A percentile compares a stretch with the other conserved stretches of the same genome.
These are phyloP conservation scores for Diaporthe sp. DNA, from an alignment of 2,329 filamentous ascomycete genomes.

Conservation along the genomic window DNA sequence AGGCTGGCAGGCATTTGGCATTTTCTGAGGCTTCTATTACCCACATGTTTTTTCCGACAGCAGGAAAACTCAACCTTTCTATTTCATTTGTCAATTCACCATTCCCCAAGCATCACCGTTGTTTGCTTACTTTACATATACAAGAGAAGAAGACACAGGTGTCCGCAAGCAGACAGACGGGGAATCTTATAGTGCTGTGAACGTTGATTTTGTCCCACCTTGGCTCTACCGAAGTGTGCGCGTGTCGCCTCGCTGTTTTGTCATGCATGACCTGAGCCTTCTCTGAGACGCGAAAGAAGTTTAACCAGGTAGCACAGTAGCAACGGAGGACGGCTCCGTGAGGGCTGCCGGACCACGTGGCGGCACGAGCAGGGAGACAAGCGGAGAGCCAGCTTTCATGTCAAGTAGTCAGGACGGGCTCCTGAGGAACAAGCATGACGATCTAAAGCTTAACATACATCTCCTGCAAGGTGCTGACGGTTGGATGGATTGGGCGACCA, in stretches of 20 bases:
- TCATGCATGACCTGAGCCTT: neutral
- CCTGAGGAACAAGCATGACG: neutral
- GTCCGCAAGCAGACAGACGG: constrained; percentile 42
- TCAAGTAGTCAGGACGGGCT: neutral
- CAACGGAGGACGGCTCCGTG: neutral
- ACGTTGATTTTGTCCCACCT: neutral
- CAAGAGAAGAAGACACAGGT: constrained; percentile 31
- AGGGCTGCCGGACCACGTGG: neutral
- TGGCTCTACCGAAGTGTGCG: neutral
- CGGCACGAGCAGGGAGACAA: neutral
- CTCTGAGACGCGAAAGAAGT: neutral
- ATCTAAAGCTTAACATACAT: neutral
- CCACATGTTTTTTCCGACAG: constrained; percentile 20
- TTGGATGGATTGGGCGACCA: neutral
- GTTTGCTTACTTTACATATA: constrained; percentile 44
- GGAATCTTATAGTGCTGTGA: constrained; percentile 34
- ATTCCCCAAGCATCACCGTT: constrained; percentile 29
- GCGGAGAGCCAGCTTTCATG: neutral
- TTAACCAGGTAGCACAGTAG: neutral
- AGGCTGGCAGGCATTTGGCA: constrained; percentile 30
- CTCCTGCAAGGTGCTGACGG: neutral
- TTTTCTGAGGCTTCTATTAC: constrained; percentile 31
- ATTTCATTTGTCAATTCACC: constrained; percentile 37
- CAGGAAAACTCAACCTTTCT: constrained; percentile 35
- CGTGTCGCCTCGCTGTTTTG: neutral